Evolutionary conservation across 2,329 filamentous ascomycete genomes (phyloP), one percentile per base, ranked within the genome.

Genomic region (Periconia digitata): DNA sequence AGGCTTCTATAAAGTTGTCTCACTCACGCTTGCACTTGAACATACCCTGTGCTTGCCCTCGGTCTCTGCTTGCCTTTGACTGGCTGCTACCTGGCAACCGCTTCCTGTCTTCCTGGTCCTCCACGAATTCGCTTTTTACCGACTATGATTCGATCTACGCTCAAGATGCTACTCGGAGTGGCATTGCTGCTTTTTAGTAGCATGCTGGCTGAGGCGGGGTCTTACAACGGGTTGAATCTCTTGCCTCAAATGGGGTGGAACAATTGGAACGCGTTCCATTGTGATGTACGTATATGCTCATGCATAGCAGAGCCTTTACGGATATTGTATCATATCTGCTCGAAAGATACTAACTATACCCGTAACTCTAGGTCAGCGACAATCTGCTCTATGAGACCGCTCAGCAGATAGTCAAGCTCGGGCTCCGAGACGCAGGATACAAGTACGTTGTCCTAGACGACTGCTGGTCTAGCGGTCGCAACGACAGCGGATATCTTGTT

Each of bases 391-490:
- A 63, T 38, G 57, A 55, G 6, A 64, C 61, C 5, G 59, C 62
- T 4, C 49, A 55, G 20, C 49, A 64, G 29, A 60, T 67, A 5
- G 10, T 60, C n/a, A 51, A 54, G 41, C 47, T 60, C 6, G 63
- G 62, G 13, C 50, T 67, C 21, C 57, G 67, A 41, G 62, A 66
- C 48, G 39, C 63, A n/a, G 63, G 62, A 7, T 66, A 64, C 44
- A 48, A 64, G 17, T 83, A 85, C 46, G 76, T 85, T 47, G 81
- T 82, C 49, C 77, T 76, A 12, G 83, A 86, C 64, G 84, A 86
- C 60, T 85, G 83, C 69, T 87, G 69, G 70, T 58, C 74, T 60
- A 47, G 78, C 73, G 75, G 77, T 10, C 56, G 79, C 70, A 52
- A 78, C 70, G 44, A 64, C 65, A 54, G 62, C 22, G 52, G 67